Percentiles rank a stretch among this genome's conserved stretches.
Conservation (phyloP, 257 asterid species). For the Thymus mandschuricus region DNA sequence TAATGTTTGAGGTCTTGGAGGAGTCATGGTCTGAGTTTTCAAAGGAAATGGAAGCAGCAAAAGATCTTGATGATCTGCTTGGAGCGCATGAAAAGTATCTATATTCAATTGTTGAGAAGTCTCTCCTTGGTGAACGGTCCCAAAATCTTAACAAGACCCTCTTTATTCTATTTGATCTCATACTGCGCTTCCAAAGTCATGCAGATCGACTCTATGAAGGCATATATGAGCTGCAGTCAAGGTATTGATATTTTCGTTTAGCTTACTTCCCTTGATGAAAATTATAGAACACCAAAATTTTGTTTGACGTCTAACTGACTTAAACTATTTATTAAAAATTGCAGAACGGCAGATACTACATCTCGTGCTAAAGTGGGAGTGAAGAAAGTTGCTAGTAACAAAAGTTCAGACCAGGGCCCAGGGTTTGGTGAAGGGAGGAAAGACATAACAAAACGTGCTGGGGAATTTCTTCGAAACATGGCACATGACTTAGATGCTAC, state of each 20-base stretch:
- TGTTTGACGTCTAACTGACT: slow-evolving; percentile 11
- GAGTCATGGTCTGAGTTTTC: slow-evolving; percentile 90
- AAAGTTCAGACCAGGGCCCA: slow-evolving; percentile 63
- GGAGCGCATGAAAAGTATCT: slow-evolving; percentile 93
- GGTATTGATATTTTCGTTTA: slow-evolving; percentile 49
- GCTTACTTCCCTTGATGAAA: slow-evolving; percentile 18
- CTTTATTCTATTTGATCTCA: slow-evolving; percentile 81
- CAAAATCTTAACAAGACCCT: slow-evolving; percentile 75
- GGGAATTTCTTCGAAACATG: slow-evolving; percentile 72
- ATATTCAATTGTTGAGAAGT: slow-evolving; percentile 80
- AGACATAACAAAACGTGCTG: slow-evolving; percentile 80
- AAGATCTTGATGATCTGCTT: slow-evolving; percentile 93
- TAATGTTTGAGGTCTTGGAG: slow-evolving; percentile 98
- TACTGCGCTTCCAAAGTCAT: slow-evolving; percentile 78
- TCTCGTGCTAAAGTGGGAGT: slow-evolving; percentile 59
- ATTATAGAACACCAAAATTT: slow-evolving; percentile 8
- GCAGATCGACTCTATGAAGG: slow-evolving; percentile 97
- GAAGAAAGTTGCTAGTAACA: slow-evolving; percentile 54
- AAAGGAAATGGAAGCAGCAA: slow-evolving; percentile 86
- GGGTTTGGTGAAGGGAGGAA: slow-evolving; percentile 98
- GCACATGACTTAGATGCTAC: slow-evolving; percentile 83
- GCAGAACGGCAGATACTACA: slow-evolving; percentile 64
- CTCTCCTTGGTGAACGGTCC: slow-evolving; percentile 94
- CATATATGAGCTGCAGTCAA: slow-evolving; percentile 85
- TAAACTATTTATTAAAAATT: slow-evolving; percentile 32